Evolutionary conservation across 2,329 filamentous ascomycete species (phyloP).

Genomic region (Fusarium floridanum): DNA sequence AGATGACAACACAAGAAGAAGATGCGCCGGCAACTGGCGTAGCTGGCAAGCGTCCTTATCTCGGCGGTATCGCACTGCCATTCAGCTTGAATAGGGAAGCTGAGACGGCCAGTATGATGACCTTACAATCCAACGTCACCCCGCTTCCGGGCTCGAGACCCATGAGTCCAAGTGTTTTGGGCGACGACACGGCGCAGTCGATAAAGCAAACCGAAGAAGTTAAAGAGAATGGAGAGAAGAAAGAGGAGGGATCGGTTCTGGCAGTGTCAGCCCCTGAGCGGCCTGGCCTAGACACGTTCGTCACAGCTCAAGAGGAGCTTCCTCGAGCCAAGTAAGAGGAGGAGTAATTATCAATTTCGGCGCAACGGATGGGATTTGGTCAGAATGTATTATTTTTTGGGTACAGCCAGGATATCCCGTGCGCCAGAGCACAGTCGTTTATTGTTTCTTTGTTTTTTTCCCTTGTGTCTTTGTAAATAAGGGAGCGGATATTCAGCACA

Average conservation of each 20-base stretch:
- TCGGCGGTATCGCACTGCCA: constrained; percentile 78
- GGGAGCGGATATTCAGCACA: neutral
- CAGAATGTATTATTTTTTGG: constrained; percentile 28
- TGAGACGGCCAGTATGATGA: constrained; percentile 78
- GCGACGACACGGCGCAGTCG: constrained; percentile 4
- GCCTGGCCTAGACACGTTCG: constrained; percentile 65
- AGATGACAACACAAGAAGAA: constrained; percentile 31
- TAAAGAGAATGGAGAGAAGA: constrained; percentile 10
- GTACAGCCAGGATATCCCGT: constrained; percentile 31
- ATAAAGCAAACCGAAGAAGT: constrained; percentile 1
- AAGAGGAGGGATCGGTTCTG: constrained; percentile 10
- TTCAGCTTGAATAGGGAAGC: constrained; percentile 77
- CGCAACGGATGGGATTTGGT: constrained; percentile 27
- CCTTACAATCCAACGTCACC: constrained; percentile 63
- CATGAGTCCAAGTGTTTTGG: constrained; percentile 46
- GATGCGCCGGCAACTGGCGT: constrained; percentile 61
- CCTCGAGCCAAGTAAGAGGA: constrained; percentile 46
- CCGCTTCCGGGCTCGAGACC: constrained; percentile 49
- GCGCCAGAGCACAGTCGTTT: constrained; percentile 28
- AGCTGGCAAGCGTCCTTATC: constrained; percentile 72
- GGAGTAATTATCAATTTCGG: constrained; percentile 24
- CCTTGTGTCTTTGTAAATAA: constrained; percentile 16
- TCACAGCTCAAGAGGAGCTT: constrained; percentile 64
- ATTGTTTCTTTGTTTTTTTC: constrained; percentile 9
- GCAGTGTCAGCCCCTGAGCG: constrained; percentile 40